phyloP scores from a whole-genome alignment of 331 rosid genomes.

The Malus hybrid region DNA sequence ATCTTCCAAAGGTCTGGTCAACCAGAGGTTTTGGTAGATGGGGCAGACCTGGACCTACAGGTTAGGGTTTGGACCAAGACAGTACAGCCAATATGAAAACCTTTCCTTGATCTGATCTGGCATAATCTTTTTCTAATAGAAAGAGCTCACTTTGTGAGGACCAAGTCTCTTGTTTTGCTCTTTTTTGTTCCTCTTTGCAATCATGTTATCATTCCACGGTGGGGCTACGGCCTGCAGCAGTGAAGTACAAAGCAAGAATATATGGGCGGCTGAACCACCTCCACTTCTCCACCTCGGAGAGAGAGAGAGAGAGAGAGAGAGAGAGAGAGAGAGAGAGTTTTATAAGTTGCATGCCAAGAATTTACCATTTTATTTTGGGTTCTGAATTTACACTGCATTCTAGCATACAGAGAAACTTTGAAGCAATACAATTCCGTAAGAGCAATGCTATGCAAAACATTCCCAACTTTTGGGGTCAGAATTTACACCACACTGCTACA shows the following conservation, averaged over 20 bases:
- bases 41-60: background rate
- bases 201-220: background rate
- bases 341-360: background rate
- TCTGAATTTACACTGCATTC: background rate
- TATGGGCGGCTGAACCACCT: conserved; percentile 5
- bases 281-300: too few species aligned
- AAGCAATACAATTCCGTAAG: background rate
- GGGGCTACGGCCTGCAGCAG: background rate
- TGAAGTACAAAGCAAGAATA: background rate
- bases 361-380: background rate
- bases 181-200: background rate
- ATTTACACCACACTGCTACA: background rate
- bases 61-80: background rate
- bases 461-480: background rate
- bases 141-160: background rate
- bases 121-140: background rate
- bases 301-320: background rate
- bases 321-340: background rate
- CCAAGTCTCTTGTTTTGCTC: background rate
- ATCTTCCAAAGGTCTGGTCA: background rate
- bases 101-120: background rate
- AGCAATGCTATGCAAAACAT: background rate
- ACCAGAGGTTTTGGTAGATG: background rate
- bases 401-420: too few species aligned
- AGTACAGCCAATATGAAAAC: background rate